Conservation (phyloP, 805 yeast species). For the Candida xyloterini region DNA sequence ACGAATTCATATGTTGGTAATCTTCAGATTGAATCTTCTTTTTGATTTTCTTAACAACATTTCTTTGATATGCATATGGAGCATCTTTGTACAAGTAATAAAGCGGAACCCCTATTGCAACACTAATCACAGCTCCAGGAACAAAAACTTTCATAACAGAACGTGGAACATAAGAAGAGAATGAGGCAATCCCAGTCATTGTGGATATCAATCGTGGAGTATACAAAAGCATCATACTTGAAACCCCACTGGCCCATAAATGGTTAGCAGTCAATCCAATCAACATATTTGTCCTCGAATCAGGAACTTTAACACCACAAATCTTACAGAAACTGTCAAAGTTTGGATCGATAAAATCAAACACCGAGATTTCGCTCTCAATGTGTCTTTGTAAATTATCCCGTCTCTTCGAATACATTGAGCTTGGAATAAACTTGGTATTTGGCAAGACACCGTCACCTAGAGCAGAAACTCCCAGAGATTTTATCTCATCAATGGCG, state of each 20-base stretch:
- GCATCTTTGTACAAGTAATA: conserved; percentile 70
- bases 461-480: conserved; percentile 59
- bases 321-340: conserved; percentile 51
- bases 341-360: conserved; percentile 81
- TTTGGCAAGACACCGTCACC: conserved; percentile 61
- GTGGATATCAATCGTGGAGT: conserved; percentile 30
- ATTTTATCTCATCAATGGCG: conserved; percentile 60
- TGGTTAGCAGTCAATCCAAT: conserved; percentile 21
- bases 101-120: conserved; percentile 35
- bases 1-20: conserved; percentile 75
- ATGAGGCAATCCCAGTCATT: conserved; percentile 31
- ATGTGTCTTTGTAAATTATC: conserved; percentile 62
- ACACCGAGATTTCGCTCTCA: conserved; percentile 54
- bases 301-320: conserved; percentile 37
- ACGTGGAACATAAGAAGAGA: conserved; percentile 28
- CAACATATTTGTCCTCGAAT: conserved; percentile 29
- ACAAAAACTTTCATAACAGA: conserved; percentile 26
- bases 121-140: conserved; percentile 31
- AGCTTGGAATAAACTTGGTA: conserved; percentile 61
- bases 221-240: conserved; percentile 27
- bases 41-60: conserved; percentile 70
- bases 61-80: conserved; percentile 85
- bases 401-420: conserved; percentile 77
- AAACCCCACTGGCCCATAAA: conserved; percentile 28
- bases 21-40: conserved; percentile 62